A percentile compares a stretch with the other conserved stretches of the same genome.
Evolutionary conservation across 1,284 basidiomycete species (phyloP).

Genomic region (Fomitopsis palustris): DNA sequence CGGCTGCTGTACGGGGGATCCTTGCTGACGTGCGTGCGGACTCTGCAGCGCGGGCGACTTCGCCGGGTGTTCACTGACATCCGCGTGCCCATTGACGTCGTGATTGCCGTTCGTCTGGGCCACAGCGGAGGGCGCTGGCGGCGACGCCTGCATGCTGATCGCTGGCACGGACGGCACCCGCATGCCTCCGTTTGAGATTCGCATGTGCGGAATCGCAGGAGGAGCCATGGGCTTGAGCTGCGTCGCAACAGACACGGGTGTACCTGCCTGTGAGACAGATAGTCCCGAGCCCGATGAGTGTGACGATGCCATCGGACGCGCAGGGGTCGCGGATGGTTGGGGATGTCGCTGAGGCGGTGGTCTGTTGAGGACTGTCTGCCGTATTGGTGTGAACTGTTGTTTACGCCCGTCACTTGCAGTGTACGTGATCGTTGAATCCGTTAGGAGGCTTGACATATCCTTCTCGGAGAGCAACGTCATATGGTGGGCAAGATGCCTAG

Average conservation of each 20-base stretch:
- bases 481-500: constrained; percentile 53
- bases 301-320: constrained; percentile 8
- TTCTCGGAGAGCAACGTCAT: constrained; percentile 50
- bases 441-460: constrained; percentile 40
- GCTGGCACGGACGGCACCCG: constrained; percentile 34
- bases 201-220: constrained; percentile 49
- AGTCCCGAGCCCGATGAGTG: constrained; percentile 12
- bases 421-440: constrained; percentile 41
- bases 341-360: background rate
- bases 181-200: constrained; percentile 53
- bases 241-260: constrained; percentile 39
- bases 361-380: background rate
- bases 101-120: constrained; percentile 15
- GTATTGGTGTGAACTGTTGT: constrained; percentile 18
- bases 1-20: constrained; percentile 4
- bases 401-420: constrained; percentile 36
- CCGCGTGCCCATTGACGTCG: constrained; percentile 14
- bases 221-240: constrained; percentile 53
- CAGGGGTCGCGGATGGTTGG: constrained; percentile 3
- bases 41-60: constrained; percentile 15
- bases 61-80: constrained; percentile 18
- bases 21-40: constrained; percentile 11
- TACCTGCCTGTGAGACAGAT: constrained; percentile 27
- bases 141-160: constrained; percentile 19
- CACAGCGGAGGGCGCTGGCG: constrained; percentile 32